A percentile compares a stretch with the other conserved stretches of the same genome.
These are phyloP conservation scores for Conoideocrella luteorostrata DNA, from an alignment of 2,329 filamentous ascomycete genomes.

Conservation along the genomic window DNA sequence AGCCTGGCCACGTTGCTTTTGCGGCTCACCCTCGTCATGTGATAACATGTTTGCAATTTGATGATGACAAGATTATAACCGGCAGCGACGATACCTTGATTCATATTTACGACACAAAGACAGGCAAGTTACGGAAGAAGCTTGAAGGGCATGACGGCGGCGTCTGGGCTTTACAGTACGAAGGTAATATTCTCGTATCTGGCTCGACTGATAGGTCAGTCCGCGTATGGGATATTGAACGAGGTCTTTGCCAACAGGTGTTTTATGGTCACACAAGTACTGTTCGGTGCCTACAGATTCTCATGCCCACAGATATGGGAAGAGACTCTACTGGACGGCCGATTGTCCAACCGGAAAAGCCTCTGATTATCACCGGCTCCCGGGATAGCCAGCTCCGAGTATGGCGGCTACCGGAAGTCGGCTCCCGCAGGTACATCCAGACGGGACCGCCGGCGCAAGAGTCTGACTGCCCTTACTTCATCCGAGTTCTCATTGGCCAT, in stretches of 20 bases:
- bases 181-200: constrained; percentile 90
- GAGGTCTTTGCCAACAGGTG: constrained; percentile 84
- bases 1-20: constrained; percentile 89
- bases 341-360: constrained; percentile 88
- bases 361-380: constrained; percentile 94
- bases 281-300: constrained; percentile 88
- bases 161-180: constrained; percentile 95
- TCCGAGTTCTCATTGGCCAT: constrained; percentile 80
- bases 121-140: constrained; percentile 73
- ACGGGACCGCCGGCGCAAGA: constrained; percentile 66
- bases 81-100: constrained; percentile 97
- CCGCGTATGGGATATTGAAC: constrained; percentile 98
- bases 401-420: constrained; percentile 83
- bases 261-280: constrained; percentile 98
- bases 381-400: constrained; percentile 90
- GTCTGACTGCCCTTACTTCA: constrained; percentile 87
- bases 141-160: constrained; percentile 93
- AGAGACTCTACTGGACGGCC: constrained; percentile 63
- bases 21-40: constrained; percentile 94
- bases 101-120: constrained; percentile 96
- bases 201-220: constrained; percentile 95
- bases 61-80: constrained; percentile 95
- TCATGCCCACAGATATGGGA: constrained; percentile 77
- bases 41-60: constrained; percentile 95
- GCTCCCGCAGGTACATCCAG: constrained; percentile 72